Evolutionary conservation across 78 protist species (phyloP).

Genomic region (Dictyostelium capitatum): DNA sequence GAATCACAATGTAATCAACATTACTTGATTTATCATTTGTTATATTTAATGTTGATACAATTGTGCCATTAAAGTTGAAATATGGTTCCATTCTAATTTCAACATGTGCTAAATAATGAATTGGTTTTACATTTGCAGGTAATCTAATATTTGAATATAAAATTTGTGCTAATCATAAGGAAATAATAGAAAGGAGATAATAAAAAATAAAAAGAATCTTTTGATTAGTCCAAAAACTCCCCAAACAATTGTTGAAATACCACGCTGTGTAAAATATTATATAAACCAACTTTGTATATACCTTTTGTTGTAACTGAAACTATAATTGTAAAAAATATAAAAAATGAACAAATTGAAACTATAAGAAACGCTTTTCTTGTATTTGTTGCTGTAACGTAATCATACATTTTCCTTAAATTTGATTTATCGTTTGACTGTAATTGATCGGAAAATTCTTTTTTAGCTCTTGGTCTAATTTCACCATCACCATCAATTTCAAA

Average conservation of each 20-base stretch:
- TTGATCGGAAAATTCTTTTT: background rate
- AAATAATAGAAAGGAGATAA: background rate
- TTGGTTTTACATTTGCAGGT: constrained; percentile 55
- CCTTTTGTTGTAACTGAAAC: constrained; percentile 13
- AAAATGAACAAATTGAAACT: background rate
- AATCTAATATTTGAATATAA: constrained; percentile 37
- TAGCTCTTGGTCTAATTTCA: constrained; percentile 16
- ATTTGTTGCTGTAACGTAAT: constrained; percentile 22
- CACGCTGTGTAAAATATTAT: too few relatives aligned
- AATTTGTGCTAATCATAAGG: background rate
- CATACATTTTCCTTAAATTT: background rate
- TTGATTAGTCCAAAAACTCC: background rate
- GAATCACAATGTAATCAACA: constrained; percentile 45
- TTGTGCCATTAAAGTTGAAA: constrained; percentile 28
- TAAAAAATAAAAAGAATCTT: background rate
- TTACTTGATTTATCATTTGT: background rate
- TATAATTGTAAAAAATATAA: constrained; percentile 23
- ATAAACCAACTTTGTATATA: too few relatives aligned
- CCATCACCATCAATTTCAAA: constrained; percentile 28
- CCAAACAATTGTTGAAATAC: too few relatives aligned
- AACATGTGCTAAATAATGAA: constrained; percentile 56
- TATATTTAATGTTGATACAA: constrained; percentile 28
- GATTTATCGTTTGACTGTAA: background rate
- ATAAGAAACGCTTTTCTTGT: constrained; percentile 24
- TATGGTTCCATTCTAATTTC: constrained; percentile 20